Conservation (phyloP, 2,329 filamentous ascomycete species). For the Lizonia empirigonia region DNA sequence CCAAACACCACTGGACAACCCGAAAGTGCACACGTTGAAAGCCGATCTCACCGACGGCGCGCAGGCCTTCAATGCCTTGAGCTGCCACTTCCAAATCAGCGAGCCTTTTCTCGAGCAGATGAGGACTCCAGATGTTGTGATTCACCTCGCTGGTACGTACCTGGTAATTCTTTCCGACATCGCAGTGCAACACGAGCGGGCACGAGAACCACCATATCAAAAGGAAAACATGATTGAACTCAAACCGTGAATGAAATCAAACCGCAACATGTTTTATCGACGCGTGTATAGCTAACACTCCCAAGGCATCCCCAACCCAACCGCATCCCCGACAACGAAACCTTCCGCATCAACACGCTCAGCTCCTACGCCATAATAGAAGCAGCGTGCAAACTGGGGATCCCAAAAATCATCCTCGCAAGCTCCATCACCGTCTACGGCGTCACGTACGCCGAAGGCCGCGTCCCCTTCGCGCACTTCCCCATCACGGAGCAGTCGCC, state of each 20-base stretch:
- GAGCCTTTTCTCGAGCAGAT: constrained; percentile 45
- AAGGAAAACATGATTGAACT: not conserved
- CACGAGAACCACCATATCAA: not conserved
- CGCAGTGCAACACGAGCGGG: not conserved
- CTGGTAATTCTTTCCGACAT: not conserved
- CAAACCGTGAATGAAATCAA: not conserved
- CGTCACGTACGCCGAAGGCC: constrained; percentile 62
- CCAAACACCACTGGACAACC: constrained; percentile 52
- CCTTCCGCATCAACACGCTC: constrained; percentile 53
- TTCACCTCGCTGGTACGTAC: constrained; percentile 61
- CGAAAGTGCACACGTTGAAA: constrained; percentile 58
- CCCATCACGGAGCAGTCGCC: constrained; percentile 64
- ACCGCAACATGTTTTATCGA: not conserved
- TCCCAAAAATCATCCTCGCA: constrained; percentile 66
- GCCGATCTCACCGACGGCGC: constrained; percentile 61
- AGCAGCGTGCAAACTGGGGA: constrained; percentile 63
- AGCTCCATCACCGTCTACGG: constrained; percentile 64
- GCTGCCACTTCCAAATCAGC: constrained; percentile 60
- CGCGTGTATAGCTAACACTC: not conserved
- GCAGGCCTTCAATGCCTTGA: constrained; percentile 62
- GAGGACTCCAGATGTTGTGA: constrained; percentile 61
- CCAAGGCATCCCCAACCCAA: constrained; percentile 58
- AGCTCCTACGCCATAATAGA: constrained; percentile 64
- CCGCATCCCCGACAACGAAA: constrained; percentile 65
- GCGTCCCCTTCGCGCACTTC: constrained; percentile 61